Base-by-base conservation (phyloP, 345 rosid genomes). In the Gossypium thurberi region DNA sequence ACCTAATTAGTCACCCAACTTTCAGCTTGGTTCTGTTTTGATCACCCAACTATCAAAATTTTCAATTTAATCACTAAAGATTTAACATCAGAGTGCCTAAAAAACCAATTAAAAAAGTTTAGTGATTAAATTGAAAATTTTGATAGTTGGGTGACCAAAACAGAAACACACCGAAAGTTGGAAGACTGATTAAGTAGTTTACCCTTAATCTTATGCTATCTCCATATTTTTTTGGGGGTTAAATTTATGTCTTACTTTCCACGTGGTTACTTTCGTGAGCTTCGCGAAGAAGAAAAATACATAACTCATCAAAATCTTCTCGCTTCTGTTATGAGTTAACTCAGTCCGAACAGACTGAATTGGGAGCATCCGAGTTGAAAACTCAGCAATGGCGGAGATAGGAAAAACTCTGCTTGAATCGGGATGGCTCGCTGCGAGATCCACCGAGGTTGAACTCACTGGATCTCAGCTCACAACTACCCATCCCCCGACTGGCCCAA, bases 401-500 rank as follows among this genome's bases (percentile, higher is more conserved):
- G 91, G 93, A 55, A 95, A 89, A 82, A 76, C 78, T 47, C 71
- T 84, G 60, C 79, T 95, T 48, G 87, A 91, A 77, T 85, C 88
- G 46, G 91, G 88, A 17, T 95, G 99, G 97, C 58, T 92, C 8
- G 96, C 99, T 2, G 98, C 96, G 40, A 86, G 99, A 80, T 95
- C 99, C 5, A 91, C 97, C 37, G 93, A 92, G 79, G 87, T 92
- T 65, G 26, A 81, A 55, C 73, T 79, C 75, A 84, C 75, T 33
- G 98, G 98, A 56, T 79, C 72, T 0, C 88, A 87, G 43, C 91
- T 95, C 81, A 91, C 98, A 59, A 91, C 99, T 76, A 84, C 88
- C 75, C 85, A 87, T 53, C 90, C 96, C 2, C 97, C 99, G 18
- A 6, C 82, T 13, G 88, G 87, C 4, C 76, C 90, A 52, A 28